Evolutionary conservation across 1,284 basidiomycete species (phyloP), one percentile per base, ranked within the genome.

Genomic region (Ustilago shanxiensis): DNA sequence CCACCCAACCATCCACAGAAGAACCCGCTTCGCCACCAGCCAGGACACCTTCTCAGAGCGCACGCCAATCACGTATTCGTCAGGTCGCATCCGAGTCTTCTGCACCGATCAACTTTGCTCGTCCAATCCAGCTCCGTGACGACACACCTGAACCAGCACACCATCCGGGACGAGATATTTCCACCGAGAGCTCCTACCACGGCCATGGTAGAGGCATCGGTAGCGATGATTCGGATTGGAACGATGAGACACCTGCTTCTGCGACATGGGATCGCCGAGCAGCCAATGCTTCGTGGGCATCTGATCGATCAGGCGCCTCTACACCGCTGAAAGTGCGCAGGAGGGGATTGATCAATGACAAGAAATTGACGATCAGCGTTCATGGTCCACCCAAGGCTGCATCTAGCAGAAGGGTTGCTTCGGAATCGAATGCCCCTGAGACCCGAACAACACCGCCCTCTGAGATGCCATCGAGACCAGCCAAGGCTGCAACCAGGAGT

Each of bases 251-350:
- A 6, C 39, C 67, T 20, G 14, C 22, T 4, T 33, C 39, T 1
- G 47, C 50, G 26, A 50, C 60, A 4, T 51, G 44, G 41, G 66
- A 64, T 20, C 58, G 57, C 7, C 55, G 67, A 11, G 57, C 61
- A 2, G 45, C 58, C 14, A 60, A 59, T 22, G 24, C 45, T 11
- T 70, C 67, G n/a, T 33, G 14, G 2, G 51, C 51, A 2, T 52
- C 51, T 18, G 51, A 52, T 20, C 51, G 31, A 3, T 51, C 51
- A 14, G 44, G 41, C 0, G 22, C 41, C 28, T 58, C 55, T 2
- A 70, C 67, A 2, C 63, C 69, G 4, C 69, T 71, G 41, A 71
- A 66, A 51, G 47, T 66, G n/a, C 69, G 69, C 18, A 50, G 69
- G 31, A 44, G 63, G 3, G 69, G 69, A 10, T 37, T 62, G 55